A percentile compares a stretch with the other conserved stretches of the same genome.
Evolutionary conservation across 805 yeast genomes (phyloP).

Genomic region (Saccharomycopsis schoenii): DNA sequence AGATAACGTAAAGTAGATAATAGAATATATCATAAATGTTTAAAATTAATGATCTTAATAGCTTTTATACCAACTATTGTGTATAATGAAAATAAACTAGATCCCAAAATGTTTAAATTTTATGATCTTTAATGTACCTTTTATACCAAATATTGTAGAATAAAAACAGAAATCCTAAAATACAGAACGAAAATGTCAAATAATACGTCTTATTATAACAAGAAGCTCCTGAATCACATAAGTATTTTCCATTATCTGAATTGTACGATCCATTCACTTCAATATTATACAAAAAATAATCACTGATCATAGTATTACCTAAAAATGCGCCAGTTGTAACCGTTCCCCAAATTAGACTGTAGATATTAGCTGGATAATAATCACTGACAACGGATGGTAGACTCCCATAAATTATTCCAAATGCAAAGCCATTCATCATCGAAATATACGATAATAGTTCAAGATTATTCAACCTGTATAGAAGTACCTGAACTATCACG

Average conservation of each 20-base stretch:
- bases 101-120: not conserved
- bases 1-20: no score
- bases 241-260: conserved; percentile 29
- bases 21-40: no score
- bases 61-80: conserved; percentile 21
- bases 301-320: conserved; percentile 43
- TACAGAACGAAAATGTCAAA: conserved; percentile 22
- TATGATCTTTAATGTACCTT: conserved; percentile 3
- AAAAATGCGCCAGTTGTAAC: conserved; percentile 61
- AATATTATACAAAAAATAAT: conserved; percentile 45
- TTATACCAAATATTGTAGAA: conserved; percentile 21
- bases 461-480: conserved; percentile 30
- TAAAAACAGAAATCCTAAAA: conserved; percentile 19
- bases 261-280: conserved; percentile 34
- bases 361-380: conserved; percentile 53
- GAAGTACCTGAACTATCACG: conserved; percentile 29
- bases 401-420: conserved; percentile 64
- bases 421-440: conserved; percentile 48
- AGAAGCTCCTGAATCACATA: conserved; percentile 33
- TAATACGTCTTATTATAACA: conserved; percentile 40
- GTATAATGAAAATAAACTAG: no score
- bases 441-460: conserved; percentile 41
- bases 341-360: conserved; percentile 71
- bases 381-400: conserved; percentile 73
- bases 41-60: not conserved